Percentiles rank a stretch among this genome's conserved stretches.
These are phyloP conservation scores for Bidens hawaiensis DNA, from an alignment of 140 eudicot species.

Conservation along the genomic window DNA sequence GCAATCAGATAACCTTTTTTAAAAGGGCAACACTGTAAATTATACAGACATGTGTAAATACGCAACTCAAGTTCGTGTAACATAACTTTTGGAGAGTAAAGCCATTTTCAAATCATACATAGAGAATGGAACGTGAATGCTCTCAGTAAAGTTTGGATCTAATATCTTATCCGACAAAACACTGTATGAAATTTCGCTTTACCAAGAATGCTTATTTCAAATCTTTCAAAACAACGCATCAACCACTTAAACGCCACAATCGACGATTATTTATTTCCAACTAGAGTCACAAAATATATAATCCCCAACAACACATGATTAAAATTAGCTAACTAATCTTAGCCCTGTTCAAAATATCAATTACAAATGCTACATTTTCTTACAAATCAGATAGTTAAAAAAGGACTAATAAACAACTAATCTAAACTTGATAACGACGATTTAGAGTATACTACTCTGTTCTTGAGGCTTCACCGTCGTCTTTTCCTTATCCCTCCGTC, in stretches of 20 bases:
- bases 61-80: neutral
- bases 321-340: neutral
- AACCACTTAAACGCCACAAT: neutral
- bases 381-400: constrained; percentile 13
- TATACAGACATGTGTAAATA: too few relatives aligned
- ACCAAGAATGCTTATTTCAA: neutral
- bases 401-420: neutral
- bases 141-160: neutral
- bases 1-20: too few relatives aligned
- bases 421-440: constrained; percentile 14
- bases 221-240: too few relatives aligned
- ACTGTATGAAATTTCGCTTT: neutral
- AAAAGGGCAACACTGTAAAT: too few relatives aligned
- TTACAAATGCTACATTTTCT: constrained; percentile 31
- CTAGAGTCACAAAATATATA: neutral
- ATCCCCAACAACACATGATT: neutral
- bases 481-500: constrained; percentile 54
- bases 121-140: too few relatives aligned
- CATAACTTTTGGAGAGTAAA: neutral
- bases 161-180: neutral
- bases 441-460: constrained; percentile 26
- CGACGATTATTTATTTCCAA: neutral
- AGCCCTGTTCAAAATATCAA: neutral
- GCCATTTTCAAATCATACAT: too few relatives aligned
- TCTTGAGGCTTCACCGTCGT: constrained; percentile 25